A percentile compares a stretch with the other conserved stretches of the same genome.
Conservation (phyloP, 1,284 basidiomycete species). For the Coniferiporia weirii region DNA sequence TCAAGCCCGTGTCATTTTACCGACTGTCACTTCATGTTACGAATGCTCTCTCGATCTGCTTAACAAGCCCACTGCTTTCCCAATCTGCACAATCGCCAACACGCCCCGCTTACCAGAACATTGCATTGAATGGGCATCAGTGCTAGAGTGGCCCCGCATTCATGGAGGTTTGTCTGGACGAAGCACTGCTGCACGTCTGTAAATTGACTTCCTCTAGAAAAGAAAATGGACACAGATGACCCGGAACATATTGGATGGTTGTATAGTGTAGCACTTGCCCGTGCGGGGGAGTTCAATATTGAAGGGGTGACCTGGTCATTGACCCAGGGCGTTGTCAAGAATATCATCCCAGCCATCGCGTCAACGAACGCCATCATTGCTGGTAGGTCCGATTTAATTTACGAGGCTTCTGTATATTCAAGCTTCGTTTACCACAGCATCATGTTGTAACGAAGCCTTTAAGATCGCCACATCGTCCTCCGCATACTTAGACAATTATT, state of each 20-base stretch:
- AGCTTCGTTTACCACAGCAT: constrained; percentile 46
- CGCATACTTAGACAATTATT: constrained; percentile 96
- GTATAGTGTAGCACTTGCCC: constrained; percentile 70
- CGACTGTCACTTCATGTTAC: constrained; percentile 94
- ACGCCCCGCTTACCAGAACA: constrained; percentile 98
- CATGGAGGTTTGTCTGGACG: constrained; percentile 63
- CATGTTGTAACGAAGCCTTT: constrained; percentile 98
- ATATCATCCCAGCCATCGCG: constrained; percentile 98
- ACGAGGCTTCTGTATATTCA: background rate
- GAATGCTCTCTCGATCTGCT: constrained; percentile 99
- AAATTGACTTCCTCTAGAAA: constrained; percentile 48
- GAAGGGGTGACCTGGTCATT: constrained; percentile 97
- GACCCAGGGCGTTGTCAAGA: constrained; percentile 99
- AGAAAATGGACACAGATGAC: constrained; percentile 94
- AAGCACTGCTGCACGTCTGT: background rate
- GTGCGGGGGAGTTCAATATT: constrained; percentile 92
- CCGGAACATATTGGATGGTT: constrained; percentile 97
- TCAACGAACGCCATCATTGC: constrained; percentile 96
- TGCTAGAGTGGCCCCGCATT: constrained; percentile 96
- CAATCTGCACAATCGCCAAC: constrained; percentile 99
- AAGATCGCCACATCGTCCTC: constrained; percentile 96
- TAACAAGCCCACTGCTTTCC: constrained; percentile 94
- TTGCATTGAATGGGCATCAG: constrained; percentile 99
- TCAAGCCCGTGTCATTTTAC: constrained; percentile 95
- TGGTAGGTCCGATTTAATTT: constrained; percentile 40